Base-by-base conservation (phyloP, 2,329 filamentous ascomycete genomes). In the Fusarium continuum region DNA sequence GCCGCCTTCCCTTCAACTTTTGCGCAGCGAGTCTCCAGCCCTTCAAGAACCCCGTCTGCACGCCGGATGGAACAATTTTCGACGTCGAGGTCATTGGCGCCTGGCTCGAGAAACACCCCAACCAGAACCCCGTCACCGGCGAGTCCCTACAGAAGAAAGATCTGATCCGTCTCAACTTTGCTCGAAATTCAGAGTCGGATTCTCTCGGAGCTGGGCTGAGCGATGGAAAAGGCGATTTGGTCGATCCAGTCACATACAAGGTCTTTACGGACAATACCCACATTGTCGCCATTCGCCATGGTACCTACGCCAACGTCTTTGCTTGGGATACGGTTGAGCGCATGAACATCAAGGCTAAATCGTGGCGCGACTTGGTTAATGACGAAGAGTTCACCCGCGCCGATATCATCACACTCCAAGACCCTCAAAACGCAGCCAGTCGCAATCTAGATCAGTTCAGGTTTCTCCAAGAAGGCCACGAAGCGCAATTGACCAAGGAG, bases 181-280 rank as follows among this genome's bases (percentile, higher is more conserved):
- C 91, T 58, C 93, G 94, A 75, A 99, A 98, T 76, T 91, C 93
- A 48, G 90, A 93, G 60, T 77, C 80, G 36, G 80, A 84, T 66
- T 78, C 79, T 4, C 78, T 81, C 34, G 78, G 82, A 35, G 79
- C 78, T 8, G 80, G 78, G 4, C 64, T 78, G 11, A 79, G 79
- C 62, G 84, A 87, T 61, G 83, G 81, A 14, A 82, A 84, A 58
- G 91, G 87, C 48, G 95, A 98, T 70, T 91, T 95, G 71, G 92
- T 98, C 63, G 95, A 99, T 72, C 96, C 95, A 0, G 94, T 99
- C 40, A 97, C 93, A 1, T 98, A 91, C 83, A 99, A 99, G 77
- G 91, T 96, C 35, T 92, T 99, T 72, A 99, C 95, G 40, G 93
- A 99, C 75, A 98, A 98, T 77, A 98, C 95, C 5, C 95, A 98